Evolutionary conservation across 805 yeast genomes (phyloP), one percentile per base, ranked within the genome.

Genomic region (Metschnikowia rubicola): DNA sequence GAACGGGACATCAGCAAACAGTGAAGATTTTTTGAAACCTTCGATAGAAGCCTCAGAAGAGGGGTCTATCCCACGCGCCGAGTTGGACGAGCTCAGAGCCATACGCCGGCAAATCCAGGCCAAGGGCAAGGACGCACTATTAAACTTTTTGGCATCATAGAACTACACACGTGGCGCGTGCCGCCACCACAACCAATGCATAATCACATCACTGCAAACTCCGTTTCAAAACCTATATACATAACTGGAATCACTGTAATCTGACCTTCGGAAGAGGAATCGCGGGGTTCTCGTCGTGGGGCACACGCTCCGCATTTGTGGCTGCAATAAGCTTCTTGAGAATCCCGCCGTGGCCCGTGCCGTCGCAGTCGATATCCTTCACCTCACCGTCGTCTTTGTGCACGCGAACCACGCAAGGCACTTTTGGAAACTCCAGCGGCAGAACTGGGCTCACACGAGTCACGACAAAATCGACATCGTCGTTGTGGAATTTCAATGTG

Each of bases 401-500:
- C 8, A 55, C 39, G 29, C 41, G 43, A 36, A 55, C 37, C 9
- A 43, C 46, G 35, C 51, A 44, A 3, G 58, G 58, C 26, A 47
- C 50, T 12, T 43, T 32, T 30, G 49, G 48, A 21, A 46, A 43
- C 17, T 55, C 56, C n/a, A 39, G 54, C 30, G 46, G 44, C 13
- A 15, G 13, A 7, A 38, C 40, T 9, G 58, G 48, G 35, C 44
- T 39, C 30, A 86, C 73, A 55, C 90, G 73, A 11, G 76, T 68
- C 32, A 88, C 84, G 21, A 75, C 73, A 46, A 88, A 80, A 21
- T 80, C 76, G 28, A 86, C 60, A 37, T 71, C 68, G n/a, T 92
- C 91, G 64, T 90, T 90, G 69, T 88, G 91, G 65, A 86, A 90
- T 62, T 81, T 83, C 52, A 90, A 73, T 7, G 90, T 81, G 26